These are phyloP conservation scores for Fusarium heterosporum DNA, from an alignment of 2,329 filamentous ascomycete genomes.

Conservation along the genomic window DNA sequence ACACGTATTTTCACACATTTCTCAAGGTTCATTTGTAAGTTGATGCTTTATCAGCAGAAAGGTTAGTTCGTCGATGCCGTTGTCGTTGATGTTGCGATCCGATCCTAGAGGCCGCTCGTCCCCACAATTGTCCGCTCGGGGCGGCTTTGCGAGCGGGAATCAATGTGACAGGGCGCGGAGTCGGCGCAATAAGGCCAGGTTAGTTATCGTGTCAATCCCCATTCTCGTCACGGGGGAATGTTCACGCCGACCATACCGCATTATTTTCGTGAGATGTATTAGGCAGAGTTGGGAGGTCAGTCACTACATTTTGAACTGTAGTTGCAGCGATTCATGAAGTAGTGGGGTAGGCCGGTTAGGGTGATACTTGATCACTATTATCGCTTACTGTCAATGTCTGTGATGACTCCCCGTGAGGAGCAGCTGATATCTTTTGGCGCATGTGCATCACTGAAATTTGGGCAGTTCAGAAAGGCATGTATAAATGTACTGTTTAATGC, in stretches of 20 bases:
- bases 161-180: neutral
- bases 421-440: too few relatives aligned
- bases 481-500: neutral
- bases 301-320: neutral
- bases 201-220: neutral
- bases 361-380: neutral
- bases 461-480: neutral
- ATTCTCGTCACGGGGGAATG: neutral
- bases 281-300: neutral
- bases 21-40: neutral
- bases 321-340: neutral
- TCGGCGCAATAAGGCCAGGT: neutral
- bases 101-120: neutral
- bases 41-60: constrained; percentile 11
- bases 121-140: constrained; percentile 17
- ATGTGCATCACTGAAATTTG: neutral
- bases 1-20: neutral
- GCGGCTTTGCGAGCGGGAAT: neutral
- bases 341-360: neutral
- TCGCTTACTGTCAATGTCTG: too few relatives aligned
- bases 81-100: neutral
- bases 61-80: neutral
- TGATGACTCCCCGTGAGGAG: neutral
- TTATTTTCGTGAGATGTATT: neutral
- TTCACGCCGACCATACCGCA: neutral